Percentiles rank a stretch among this genome's conserved stretches.
Conservation (phyloP, 1,284 basidiomycete genomes). For the Takashimella koratensis region DNA sequence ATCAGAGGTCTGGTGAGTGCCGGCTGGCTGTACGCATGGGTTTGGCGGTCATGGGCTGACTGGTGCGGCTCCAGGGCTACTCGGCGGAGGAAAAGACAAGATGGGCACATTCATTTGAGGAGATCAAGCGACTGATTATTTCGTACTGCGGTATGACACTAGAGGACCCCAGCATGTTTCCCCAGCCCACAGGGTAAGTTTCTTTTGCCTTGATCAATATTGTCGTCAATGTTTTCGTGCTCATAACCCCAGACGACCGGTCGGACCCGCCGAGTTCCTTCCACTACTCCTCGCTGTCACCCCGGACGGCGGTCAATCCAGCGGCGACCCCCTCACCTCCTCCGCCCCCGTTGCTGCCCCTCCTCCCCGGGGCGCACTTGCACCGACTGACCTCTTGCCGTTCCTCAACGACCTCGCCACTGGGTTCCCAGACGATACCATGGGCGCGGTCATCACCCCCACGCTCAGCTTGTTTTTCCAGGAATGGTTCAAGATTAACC, state of each 20-base stretch:
- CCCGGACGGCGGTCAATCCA: conserved; percentile 52
- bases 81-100: conserved; percentile 60
- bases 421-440: conserved; percentile 47
- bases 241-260: conserved; percentile 54
- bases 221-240: neutral
- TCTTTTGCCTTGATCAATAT: neutral
- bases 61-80: conserved; percentile 54
- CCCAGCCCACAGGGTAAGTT: conserved; percentile 70
- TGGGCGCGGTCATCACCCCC: conserved; percentile 52
- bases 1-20: conserved; percentile 60
- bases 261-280: conserved; percentile 74
- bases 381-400: conserved; percentile 45
- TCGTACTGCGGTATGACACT: conserved; percentile 87
- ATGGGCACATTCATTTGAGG: conserved; percentile 64
- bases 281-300: conserved; percentile 65
- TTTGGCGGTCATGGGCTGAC: neutral
- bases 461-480: conserved; percentile 49
- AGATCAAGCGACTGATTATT: conserved; percentile 72
- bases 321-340: conserved; percentile 54
- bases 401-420: conserved; percentile 52
- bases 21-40: neutral
- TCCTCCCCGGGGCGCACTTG: conserved; percentile 27
- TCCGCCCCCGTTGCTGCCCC: conserved; percentile 5
- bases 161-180: conserved; percentile 89
- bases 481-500: conserved; percentile 45